Evolutionary conservation across 2,329 filamentous ascomycete species (phyloP).

Genomic region (Ophioceras dolichostomum): DNA sequence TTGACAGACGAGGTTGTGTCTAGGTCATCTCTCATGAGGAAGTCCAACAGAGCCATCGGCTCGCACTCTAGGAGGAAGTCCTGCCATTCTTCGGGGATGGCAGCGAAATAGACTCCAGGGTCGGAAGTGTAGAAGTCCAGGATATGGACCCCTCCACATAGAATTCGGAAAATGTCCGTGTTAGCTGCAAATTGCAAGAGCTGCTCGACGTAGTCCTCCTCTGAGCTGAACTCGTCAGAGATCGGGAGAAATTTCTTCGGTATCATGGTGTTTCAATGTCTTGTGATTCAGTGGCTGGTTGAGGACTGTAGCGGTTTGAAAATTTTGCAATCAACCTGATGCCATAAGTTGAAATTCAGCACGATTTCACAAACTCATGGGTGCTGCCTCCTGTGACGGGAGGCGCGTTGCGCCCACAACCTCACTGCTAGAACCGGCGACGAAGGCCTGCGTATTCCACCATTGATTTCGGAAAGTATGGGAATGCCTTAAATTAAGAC

Average conservation of each 20-base stretch:
- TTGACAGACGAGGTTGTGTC: conserved; percentile 17
- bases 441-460: too few species aligned
- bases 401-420: too few species aligned
- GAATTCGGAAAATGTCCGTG: conserved; percentile 65
- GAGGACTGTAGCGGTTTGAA: too few species aligned
- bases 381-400: background rate
- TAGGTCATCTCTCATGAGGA: conserved; percentile 71
- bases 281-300: background rate
- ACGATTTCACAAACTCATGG: too few species aligned
- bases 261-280: conserved; percentile 32
- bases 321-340: too few species aligned
- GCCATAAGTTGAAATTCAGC: too few species aligned
- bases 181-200: conserved; percentile 66
- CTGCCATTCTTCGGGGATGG: conserved; percentile 73
- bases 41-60: conserved; percentile 64
- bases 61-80: conserved; percentile 59
- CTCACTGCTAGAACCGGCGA: too few species aligned
- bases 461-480: too few species aligned
- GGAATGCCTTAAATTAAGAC: too few species aligned
- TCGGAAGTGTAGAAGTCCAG: conserved; percentile 88
- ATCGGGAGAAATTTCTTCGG: conserved; percentile 52
- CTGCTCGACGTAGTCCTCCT: conserved; percentile 67
- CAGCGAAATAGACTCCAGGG: conserved; percentile 67
- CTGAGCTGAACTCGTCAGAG: conserved; percentile 52
- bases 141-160: conserved; percentile 97